Evolutionary conservation across 2,329 filamentous ascomycete genomes (phyloP), one percentile per base, ranked within the genome.

Genomic region (Phaeosphaeria sp.): DNA sequence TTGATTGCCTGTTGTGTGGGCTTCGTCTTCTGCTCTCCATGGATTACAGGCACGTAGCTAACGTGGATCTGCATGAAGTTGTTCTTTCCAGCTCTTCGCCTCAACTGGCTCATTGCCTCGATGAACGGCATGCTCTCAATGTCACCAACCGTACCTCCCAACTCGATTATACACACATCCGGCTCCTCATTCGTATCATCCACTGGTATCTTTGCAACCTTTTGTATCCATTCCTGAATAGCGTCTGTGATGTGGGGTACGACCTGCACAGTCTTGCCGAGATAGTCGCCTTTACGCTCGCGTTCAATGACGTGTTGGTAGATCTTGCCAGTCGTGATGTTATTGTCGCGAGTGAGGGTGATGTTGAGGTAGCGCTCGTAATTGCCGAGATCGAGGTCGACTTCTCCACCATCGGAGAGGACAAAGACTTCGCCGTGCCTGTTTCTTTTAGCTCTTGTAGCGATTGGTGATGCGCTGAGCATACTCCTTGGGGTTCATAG

Each of bases 251-350:
- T 85, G 78, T 98, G 94, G 1, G 94, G 94, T 5, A 98, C 93
- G 39, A 96, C 90, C 78, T 97, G 93, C 17, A 96, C 90, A 18
- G 93, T 93, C 77, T 90, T 89, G 65, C 94, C 94, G 13, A 98
- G 85, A 71, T 97, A 98, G 75, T 95, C 89, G 54, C 88, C 88
- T 61, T 81, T 80, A 64, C 88, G 82, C 78, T 90, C 88, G 60
- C 87, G 87, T 72, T 93, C 87, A 69, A 97, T 93, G 53, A 97
- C 93, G 70, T 90, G 87, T 72, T 92, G 85, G 80, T 97, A 98
- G 67, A 98, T 92, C 82, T 98, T 97, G 74, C 95, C 95, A 6
- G 94, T 97, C 3, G 95, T 99, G 79, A 99, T 96, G 79, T 98
- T 98, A 82, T 94, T 92, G 68, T 97, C 93, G 60, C 89, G 84